A percentile compares a stretch with the other conserved stretches of the same genome.
Evolutionary conservation across 495 filamentous ascomycete genomes (phyloP).

Genomic region (Chaetomium tenue): DNA sequence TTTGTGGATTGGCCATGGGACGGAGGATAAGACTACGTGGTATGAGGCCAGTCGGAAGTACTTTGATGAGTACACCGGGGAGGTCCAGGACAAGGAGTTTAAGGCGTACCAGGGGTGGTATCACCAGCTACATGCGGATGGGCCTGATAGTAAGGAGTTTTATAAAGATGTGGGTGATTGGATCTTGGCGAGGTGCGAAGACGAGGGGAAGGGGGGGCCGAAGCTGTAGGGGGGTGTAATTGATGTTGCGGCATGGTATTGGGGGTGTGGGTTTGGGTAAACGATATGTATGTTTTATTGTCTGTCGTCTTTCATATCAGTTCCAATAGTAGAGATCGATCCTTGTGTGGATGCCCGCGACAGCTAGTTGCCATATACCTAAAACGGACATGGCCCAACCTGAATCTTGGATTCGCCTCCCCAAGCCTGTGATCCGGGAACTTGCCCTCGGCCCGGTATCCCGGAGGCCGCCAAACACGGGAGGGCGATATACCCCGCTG

Average conservation of each 20-base stretch:
- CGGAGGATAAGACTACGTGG: slow-evolving; percentile 62
- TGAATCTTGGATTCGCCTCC: not conserved
- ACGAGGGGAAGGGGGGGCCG: slow-evolving; percentile 14
- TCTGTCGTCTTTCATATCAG: not conserved
- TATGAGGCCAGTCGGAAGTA: slow-evolving; percentile 61
- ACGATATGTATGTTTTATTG: not conserved
- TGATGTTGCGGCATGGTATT: not conserved
- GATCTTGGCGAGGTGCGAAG: slow-evolving; percentile 56
- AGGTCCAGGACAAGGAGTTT: slow-evolving; percentile 64
- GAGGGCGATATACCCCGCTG: not conserved
- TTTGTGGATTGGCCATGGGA: slow-evolving; percentile 67
- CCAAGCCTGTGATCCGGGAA: not conserved
- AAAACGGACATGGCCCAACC: not conserved
- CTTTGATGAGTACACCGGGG: slow-evolving; percentile 48
- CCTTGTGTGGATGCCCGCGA: not conserved
- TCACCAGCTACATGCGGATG: slow-evolving; percentile 75
- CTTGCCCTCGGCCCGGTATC: not conserved
- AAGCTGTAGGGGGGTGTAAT: slow-evolving; percentile 14
- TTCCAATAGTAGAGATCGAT: not conserved
- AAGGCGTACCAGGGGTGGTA: slow-evolving; percentile 73
- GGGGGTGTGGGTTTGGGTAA: not conserved
- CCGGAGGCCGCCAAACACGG: slow-evolving; percentile 3
- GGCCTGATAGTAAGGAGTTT: slow-evolving; percentile 59
- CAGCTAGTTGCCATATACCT: not conserved
- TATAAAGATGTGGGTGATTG: slow-evolving; percentile 70